These are phyloP conservation scores for Tolypocladium capitatum DNA, from an alignment of 2,329 filamentous ascomycete genomes.

Conservation along the genomic window DNA sequence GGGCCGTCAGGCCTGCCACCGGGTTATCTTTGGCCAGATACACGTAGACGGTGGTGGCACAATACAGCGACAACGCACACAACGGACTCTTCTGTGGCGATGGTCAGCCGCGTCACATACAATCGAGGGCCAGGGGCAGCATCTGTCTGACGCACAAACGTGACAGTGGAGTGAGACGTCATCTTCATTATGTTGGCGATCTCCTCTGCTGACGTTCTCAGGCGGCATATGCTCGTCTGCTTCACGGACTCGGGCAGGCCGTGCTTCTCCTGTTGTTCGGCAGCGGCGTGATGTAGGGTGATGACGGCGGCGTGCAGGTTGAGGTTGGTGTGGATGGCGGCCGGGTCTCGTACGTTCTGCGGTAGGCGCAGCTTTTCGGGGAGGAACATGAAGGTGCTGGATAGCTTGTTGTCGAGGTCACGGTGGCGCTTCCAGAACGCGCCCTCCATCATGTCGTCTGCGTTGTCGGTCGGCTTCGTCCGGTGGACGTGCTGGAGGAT, in stretches of 20 bases:
- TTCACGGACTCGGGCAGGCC: slow-evolving; percentile 51
- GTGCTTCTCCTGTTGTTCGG: slow-evolving; percentile 68
- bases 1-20: slow-evolving; percentile 40
- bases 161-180: slow-evolving; percentile 56
- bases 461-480: slow-evolving; percentile 53
- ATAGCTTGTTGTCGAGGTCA: slow-evolving; percentile 65
- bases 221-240: slow-evolving; percentile 57
- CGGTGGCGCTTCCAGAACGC: slow-evolving; percentile 80
- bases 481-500: slow-evolving; percentile 74
- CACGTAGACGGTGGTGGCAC: slow-evolving; percentile 71
- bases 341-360: slow-evolving; percentile 50
- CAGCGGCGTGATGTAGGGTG: slow-evolving; percentile 77
- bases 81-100: slow-evolving; percentile 19
- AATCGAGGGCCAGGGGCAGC: not conserved
- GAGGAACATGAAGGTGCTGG: slow-evolving; percentile 65
- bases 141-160: slow-evolving; percentile 39
- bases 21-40: slow-evolving; percentile 60
- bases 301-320: slow-evolving; percentile 80
- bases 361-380: slow-evolving; percentile 65
- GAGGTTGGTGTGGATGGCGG: slow-evolving; percentile 73
- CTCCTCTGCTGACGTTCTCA: slow-evolving; percentile 69
- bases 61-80: slow-evolving; percentile 66
- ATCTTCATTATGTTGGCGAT: slow-evolving; percentile 73
- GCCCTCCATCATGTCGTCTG: slow-evolving; percentile 61
- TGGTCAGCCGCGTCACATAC: not conserved